Conservation (phyloP, 1,284 basidiomycete genomes). For the Bjerkandera adusta region DNA sequence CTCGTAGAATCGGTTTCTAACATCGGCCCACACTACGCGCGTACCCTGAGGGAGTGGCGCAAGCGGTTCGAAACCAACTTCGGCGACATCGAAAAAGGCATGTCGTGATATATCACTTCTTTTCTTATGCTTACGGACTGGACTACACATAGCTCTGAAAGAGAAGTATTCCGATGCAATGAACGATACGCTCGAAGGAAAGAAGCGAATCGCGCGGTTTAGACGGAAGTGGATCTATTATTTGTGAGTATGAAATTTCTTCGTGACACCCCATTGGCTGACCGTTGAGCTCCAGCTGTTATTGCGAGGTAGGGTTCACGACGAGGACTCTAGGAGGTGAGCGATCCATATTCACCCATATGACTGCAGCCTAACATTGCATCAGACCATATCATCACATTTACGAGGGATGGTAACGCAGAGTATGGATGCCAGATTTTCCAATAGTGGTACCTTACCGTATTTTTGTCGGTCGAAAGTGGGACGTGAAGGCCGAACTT, state of each 20-base stretch:
- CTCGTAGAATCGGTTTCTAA: constrained; percentile 74
- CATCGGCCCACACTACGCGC: constrained; percentile 80
- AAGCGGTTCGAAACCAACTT: constrained; percentile 65
- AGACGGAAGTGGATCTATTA: constrained; percentile 79
- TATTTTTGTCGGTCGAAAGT: no score
- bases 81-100: constrained; percentile 48
- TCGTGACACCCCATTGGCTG: not conserved
- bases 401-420: constrained; percentile 55
- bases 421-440: constrained; percentile 46
- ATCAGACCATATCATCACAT: constrained; percentile 57
- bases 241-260: constrained; percentile 28
- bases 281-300: constrained; percentile 46
- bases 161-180: constrained; percentile 61
- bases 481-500: no score
- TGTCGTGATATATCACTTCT: not conserved
- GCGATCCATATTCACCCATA: constrained; percentile 14
- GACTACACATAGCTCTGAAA: constrained; percentile 39
- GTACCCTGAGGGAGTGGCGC: constrained; percentile 84
- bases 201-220: constrained; percentile 71
- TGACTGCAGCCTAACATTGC: constrained; percentile 13
- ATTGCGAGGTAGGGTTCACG: constrained; percentile 77
- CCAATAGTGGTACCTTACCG: no score
- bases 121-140: not conserved
- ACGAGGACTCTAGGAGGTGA: constrained; percentile 66
- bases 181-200: constrained; percentile 38